Conservation (phyloP, 257 asterid genomes). For the Nicotiana benthamiana region DNA sequence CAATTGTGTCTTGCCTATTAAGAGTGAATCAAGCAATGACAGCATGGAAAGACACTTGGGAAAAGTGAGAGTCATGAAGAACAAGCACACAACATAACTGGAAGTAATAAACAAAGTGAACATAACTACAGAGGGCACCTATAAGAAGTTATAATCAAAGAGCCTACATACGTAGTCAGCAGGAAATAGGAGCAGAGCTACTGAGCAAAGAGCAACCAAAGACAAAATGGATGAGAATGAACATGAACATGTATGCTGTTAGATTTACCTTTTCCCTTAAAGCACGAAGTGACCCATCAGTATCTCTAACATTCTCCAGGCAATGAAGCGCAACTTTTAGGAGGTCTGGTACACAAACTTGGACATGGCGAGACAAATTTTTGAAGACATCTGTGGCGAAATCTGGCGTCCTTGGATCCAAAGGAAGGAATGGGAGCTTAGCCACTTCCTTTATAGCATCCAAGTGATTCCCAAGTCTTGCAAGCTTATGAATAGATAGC, state of each 20-base stretch:
- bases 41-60: neutral
- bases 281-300: slow-evolving; percentile 91
- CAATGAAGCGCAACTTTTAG: slow-evolving; percentile 80
- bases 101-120: neutral
- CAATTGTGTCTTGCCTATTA: neutral
- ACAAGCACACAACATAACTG: neutral
- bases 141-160: neutral
- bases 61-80: neutral
- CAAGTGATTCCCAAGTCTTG: slow-evolving; percentile 54
- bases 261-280: slow-evolving; percentile 69
- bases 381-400: slow-evolving; percentile 41
- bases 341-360: slow-evolving; percentile 86
- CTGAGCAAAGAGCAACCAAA: neutral
- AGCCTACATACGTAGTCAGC: neutral
- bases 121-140: neutral
- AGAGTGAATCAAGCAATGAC: neutral
- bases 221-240: neutral
- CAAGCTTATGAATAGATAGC: slow-evolving; percentile 63
- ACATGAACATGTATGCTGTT: neutral
- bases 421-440: slow-evolving; percentile 88
- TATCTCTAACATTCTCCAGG: slow-evolving; percentile 70
- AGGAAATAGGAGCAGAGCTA: neutral
- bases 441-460: slow-evolving; percentile 90
- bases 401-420: slow-evolving; percentile 73
- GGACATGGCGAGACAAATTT: slow-evolving; percentile 68